Evolutionary conservation across 352 stramenopile species (phyloP), one percentile per base, ranked within the genome.

Genomic region (Globisporangium abappressorium): DNA sequence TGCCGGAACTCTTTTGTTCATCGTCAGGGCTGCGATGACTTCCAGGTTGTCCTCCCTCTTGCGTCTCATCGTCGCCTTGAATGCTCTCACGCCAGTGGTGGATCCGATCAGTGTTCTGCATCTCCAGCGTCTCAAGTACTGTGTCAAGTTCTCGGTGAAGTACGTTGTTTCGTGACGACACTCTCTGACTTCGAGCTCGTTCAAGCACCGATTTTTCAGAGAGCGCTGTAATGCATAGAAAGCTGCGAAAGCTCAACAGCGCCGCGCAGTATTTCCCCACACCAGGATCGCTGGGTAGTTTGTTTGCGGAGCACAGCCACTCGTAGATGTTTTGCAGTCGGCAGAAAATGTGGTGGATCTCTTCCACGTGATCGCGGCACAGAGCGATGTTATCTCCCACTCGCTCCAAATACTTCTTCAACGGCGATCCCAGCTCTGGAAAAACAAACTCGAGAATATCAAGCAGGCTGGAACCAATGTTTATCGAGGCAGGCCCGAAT

Each of bases 311-410:
- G 14, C n/a, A 28, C 15, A 64, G 58, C 15, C 41, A 43, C 22
- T 28, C n/a, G 58, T 64, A 56, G 26, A 64, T 64, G 30, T 34
- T 24, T 30, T 38, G 11, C 22, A 64, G 12, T 20, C 58, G 38
- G 20, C 6, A 12, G 15, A 56, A 55, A n/a, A 64, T 26, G 26
- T 15, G 15, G 3, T 15, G 6, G 5, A 64, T 53, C 8, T 49
- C 43, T 43, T 64, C 41, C n/a, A 24, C 20, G 3, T 24, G 22
- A 6, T 55, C 26, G 11, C 26, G 34, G 43, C 8, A 12, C 15
- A 55, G 3, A 20, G 15, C n/a, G 22, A 38, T 26, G 33, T 49
- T 54, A 15, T 14, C 1, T 15, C 18, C 18, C 41, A 64, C 41
- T 11, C 5, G 18, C 7, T 28, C 26, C 15, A 64, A 36, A 24